These are phyloP conservation scores for Boletus insuetus DNA, from an alignment of 768 basidiomycete genomes.

Conservation along the genomic window DNA sequence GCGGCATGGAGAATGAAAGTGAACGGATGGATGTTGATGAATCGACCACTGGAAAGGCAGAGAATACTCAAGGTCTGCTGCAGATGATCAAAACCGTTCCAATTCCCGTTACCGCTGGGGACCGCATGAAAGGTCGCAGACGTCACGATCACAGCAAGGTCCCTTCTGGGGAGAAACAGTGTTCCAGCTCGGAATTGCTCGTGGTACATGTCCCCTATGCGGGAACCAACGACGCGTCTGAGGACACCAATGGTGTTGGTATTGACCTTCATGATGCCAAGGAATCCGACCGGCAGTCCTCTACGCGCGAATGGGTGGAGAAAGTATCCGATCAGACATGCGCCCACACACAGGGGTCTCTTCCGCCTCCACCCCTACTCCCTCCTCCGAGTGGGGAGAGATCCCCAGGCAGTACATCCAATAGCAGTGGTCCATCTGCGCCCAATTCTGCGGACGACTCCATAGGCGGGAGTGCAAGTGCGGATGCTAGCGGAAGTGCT, in stretches of 20 bases:
- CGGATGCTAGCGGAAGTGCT: constrained; percentile 8
- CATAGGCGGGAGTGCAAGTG: constrained; percentile 2
- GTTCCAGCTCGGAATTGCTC: constrained; percentile 22
- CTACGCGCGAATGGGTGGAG: constrained; percentile 49
- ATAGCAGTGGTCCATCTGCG: constrained; percentile 24
- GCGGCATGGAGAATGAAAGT: constrained; percentile 1
- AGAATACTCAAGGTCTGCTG: not conserved
- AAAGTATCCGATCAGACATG: constrained; percentile 36
- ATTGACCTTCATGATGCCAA: constrained; percentile 20
- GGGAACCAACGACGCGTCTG: constrained; percentile 9
- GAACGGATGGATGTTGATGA: constrained; percentile 30
- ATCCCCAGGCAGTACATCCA: constrained; percentile 26
- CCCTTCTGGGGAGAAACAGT: constrained; percentile 2
- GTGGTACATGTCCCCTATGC: constrained; percentile 31
- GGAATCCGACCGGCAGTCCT: constrained; percentile 21
- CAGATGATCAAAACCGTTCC: constrained; percentile 23
- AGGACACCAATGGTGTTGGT: constrained; percentile 14
- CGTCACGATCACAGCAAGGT: constrained; percentile 4
- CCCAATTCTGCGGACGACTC: constrained; percentile 26
- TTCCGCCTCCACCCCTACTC: constrained; percentile 2
- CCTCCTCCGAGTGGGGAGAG: constrained; percentile 14
- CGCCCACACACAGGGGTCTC: not conserved
- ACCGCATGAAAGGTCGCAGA: constrained; percentile 19
- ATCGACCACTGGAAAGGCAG: not conserved
- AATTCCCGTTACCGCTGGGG: constrained; percentile 29